A percentile compares a stretch with the other conserved stretches of the same genome.
These are phyloP conservation scores for Malbranchea cinnamomea DNA, from an alignment of 2,329 filamentous ascomycete genomes.

Conservation along the genomic window DNA sequence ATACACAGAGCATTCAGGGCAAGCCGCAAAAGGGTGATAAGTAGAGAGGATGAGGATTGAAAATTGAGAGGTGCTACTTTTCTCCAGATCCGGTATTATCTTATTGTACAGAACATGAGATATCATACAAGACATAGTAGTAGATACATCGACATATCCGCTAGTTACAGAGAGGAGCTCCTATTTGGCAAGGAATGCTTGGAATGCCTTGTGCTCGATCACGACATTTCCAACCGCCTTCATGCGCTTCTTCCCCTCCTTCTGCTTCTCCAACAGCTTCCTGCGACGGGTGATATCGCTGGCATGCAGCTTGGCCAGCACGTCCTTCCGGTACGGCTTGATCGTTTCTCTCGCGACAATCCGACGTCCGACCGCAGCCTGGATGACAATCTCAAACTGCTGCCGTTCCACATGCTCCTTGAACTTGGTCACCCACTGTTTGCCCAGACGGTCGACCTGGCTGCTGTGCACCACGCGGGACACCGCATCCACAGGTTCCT, in stretches of 20 bases:
- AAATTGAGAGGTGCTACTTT: too few relatives aligned
- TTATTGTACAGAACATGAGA: too few relatives aligned
- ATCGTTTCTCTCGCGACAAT: conserved; percentile 87
- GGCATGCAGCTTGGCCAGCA: conserved; percentile 82
- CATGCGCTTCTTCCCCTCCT: conserved; percentile 81
- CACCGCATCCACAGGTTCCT: conserved; percentile 82
- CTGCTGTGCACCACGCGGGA: conserved; percentile 75
- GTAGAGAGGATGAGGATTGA: too few relatives aligned
- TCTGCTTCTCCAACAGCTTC: conserved; percentile 92
- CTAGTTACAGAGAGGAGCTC: too few relatives aligned
- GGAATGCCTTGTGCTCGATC: conserved; percentile 94
- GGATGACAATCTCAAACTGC: conserved; percentile 94
- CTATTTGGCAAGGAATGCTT: conserved; percentile 80
- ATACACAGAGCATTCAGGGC: too few relatives aligned
- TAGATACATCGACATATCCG: too few relatives aligned
- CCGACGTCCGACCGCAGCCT: conserved; percentile 67
- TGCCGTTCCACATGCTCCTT: conserved; percentile 93
- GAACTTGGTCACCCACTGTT: conserved; percentile 87
- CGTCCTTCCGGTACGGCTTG: conserved; percentile 93
- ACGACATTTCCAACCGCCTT: conserved; percentile 67
- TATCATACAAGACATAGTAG: too few relatives aligned
- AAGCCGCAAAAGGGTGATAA: too few relatives aligned
- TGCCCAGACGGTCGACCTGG: conserved; percentile 65
- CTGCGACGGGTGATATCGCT: conserved; percentile 67
- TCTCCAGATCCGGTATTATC: too few relatives aligned